These are phyloP conservation scores for Speleostelium caveatum DNA, from an alignment of 78 protist species.

Conservation along the genomic window DNA sequence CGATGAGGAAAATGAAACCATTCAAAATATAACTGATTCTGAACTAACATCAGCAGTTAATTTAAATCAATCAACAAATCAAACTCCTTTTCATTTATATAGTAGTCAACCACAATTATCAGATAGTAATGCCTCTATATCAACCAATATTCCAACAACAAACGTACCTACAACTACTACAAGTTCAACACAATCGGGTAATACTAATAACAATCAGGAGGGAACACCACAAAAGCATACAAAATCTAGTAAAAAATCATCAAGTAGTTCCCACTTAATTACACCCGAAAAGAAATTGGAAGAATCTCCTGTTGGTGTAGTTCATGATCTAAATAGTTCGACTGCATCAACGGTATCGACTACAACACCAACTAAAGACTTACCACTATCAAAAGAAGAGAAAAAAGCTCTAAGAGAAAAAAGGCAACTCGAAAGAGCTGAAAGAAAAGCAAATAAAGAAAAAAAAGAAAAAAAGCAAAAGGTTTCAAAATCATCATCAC, in stretches of 20 bases:
- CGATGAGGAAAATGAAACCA: slow-evolving; percentile 66
- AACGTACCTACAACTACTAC: background rate
- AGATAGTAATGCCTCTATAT: background rate
- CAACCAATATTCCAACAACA: background rate
- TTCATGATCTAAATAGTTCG: too few species aligned
- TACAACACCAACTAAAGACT: slow-evolving; percentile 7
- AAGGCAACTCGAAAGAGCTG: background rate
- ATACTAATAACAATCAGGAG: too few species aligned
- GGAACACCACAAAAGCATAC: too few species aligned
- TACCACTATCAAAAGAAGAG: background rate
- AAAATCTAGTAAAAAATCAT: too few species aligned
- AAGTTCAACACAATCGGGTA: background rate
- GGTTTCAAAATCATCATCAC: background rate
- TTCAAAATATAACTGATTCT: slow-evolving; percentile 17
- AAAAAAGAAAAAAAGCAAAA: background rate
- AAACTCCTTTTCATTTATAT: background rate
- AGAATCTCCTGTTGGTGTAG: too few species aligned
- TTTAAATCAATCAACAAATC: background rate
- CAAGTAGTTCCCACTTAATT: too few species aligned
- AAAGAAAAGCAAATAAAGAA: background rate
- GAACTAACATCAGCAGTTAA: background rate
- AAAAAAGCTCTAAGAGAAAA: slow-evolving; percentile 5
- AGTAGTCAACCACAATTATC: background rate
- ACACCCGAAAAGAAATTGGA: too few species aligned
- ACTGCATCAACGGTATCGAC: background rate